Conservation (phyloP, 73 alveolate genomes). For the Breviolum minutum region DNA sequence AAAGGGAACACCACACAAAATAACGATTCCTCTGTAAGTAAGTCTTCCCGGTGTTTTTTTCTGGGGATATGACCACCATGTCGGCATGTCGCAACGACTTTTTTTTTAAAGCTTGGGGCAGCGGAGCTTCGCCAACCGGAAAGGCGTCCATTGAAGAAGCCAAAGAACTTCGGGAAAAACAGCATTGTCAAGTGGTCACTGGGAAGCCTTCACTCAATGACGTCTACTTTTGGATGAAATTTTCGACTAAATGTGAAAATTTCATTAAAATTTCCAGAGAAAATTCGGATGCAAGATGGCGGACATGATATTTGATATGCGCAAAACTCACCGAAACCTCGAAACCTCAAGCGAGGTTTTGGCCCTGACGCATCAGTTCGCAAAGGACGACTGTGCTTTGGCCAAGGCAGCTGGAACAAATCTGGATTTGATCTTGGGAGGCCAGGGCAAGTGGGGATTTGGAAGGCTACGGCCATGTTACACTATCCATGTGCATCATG, state of each 20-base stretch:
- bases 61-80: too few relatives aligned
- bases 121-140: neutral
- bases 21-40: too few relatives aligned
- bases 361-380: slow-evolving; percentile 87
- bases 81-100: too few relatives aligned
- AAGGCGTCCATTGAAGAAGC: slow-evolving; percentile 51
- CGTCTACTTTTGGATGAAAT: neutral
- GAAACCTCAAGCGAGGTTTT: neutral
- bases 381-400: slow-evolving; percentile 44
- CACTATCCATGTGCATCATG: too few relatives aligned
- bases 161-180: slow-evolving; percentile 32
- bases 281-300: too few relatives aligned
- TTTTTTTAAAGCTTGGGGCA: too few relatives aligned
- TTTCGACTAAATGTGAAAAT: too few relatives aligned
- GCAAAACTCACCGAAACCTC: neutral
- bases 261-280: too few relatives aligned
- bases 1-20: too few relatives aligned
- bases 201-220: neutral
- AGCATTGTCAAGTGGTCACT: slow-evolving; percentile 25
- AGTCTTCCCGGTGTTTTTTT: too few relatives aligned
- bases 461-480: too few relatives aligned
- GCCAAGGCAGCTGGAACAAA: slow-evolving; percentile 17
- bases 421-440: slow-evolving; percentile 38
- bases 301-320: neutral
- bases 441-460: neutral